Percentiles rank a stretch among this genome's conserved stretches.
Evolutionary conservation across 352 stramenopile genomes (phyloP).

Genomic region (Blastocystis sp.): DNA sequence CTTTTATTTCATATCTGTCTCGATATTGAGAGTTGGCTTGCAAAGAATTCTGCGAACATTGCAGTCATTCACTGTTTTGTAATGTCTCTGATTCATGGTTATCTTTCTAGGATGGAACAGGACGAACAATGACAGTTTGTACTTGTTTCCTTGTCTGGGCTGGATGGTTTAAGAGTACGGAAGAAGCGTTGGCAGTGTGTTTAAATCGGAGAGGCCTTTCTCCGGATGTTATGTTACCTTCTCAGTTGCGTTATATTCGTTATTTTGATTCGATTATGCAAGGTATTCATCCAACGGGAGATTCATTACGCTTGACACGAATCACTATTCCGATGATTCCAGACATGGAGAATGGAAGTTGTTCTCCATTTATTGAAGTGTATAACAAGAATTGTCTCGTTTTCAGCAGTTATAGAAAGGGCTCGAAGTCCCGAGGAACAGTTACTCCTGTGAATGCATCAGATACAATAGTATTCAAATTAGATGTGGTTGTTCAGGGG

Average conservation of each 20-base stretch:
- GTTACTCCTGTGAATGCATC: neutral
- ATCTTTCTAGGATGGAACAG: slow-evolving; percentile 16
- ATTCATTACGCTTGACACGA: neutral
- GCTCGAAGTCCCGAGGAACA: neutral
- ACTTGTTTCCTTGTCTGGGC: slow-evolving; percentile 30
- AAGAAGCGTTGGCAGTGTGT: slow-evolving; percentile 2
- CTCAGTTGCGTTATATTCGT: slow-evolving; percentile 30
- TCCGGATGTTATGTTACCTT: slow-evolving; percentile 18
- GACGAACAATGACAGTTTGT: slow-evolving; percentile 10
- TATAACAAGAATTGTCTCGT: slow-evolving; percentile 3
- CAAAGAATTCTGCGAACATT: neutral
- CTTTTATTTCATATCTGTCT: slow-evolving; percentile 33
- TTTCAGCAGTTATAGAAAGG: slow-evolving; percentile 11
- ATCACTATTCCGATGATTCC: neutral
- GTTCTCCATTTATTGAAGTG: slow-evolving; percentile 26
- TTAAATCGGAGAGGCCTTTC: neutral
- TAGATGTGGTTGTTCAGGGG: neutral
- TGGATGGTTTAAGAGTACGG: neutral
- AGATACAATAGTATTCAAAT: slow-evolving; percentile 41
- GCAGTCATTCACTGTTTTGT: slow-evolving; percentile 31
- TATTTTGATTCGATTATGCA: slow-evolving; percentile 38
- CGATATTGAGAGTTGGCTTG: slow-evolving; percentile 35
- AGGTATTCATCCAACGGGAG: neutral
- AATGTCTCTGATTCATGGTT: neutral
- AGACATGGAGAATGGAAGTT: slow-evolving; percentile 2